Evolutionary conservation across 495 filamentous ascomycete species (phyloP), one percentile per base, ranked within the genome.

Genomic region (Podospora sp.): DNA sequence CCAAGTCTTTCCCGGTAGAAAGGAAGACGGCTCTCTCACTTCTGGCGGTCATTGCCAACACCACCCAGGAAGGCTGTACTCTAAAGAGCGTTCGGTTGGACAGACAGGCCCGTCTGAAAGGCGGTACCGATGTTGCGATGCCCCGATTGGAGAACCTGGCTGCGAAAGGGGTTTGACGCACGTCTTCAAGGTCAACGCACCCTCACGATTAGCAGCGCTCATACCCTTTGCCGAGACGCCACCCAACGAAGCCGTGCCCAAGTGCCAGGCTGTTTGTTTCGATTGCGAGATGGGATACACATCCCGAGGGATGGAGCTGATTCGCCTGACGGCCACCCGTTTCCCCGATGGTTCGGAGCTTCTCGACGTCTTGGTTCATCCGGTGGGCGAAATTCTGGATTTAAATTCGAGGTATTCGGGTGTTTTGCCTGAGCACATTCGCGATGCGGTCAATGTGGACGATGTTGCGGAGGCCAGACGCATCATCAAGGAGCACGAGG

Each of bases 251-350:
- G 71, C 80, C 5, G 76, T 72, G 7, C 76, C 76, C 11, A 71
- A 69, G 24, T 76, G 81, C 49, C 72, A 78, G 29, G 83, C 88
- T 2, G 86, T 98, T 16, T 89, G 87, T 71, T 90, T 99, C 69
- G 95, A 99, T 76, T 97, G 96, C 73, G 95, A 99, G 73, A 99
- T 99, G 95, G 91, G 91, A 9, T 99, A 95, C 74, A 98, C 95
- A 0, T 89, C 89, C 1, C 69, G 88, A 40, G 95, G 95, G 0
- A 74, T 97, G 64, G 95, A 99, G 73, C 82, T 99, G 16, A 88
- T 98, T 55, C 91, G 95, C 20, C 74, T 99, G 22, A 97, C 95
- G 0, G 92, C 90, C 9, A 87, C 91, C 33, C 88, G 90, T 65
- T 99, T 94, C 92, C 95, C 94, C 0, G 79, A 83, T 35, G 91